These are phyloP conservation scores for Cercospora sp. DNA, from an alignment of 2,329 filamentous ascomycete species.

Conservation along the genomic window DNA sequence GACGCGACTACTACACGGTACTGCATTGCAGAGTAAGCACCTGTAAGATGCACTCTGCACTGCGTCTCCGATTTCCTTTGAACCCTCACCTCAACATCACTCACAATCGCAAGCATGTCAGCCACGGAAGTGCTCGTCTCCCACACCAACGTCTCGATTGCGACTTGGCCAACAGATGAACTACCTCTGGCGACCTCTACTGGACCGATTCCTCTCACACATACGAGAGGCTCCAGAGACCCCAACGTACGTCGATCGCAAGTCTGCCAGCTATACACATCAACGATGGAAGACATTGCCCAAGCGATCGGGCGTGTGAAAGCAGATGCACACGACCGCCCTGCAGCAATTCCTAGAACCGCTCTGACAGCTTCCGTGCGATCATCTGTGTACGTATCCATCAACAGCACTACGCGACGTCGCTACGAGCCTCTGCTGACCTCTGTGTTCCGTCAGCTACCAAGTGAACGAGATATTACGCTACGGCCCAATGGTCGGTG, in stretches of 20 bases:
- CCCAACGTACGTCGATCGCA: not conserved
- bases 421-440: not conserved
- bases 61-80: not conserved
- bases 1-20: slow-evolving; percentile 9
- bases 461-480: slow-evolving; percentile 7
- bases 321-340: not conserved
- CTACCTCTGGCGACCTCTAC: not conserved
- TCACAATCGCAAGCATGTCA: not conserved
- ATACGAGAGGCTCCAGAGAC: slow-evolving; percentile 5
- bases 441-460: not conserved
- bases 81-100: not conserved
- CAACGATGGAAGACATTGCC: not conserved
- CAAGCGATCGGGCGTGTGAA: not conserved
- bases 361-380: slow-evolving; percentile 1
- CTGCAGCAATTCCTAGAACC: not conserved
- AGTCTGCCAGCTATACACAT: not conserved
- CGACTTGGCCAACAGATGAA: not conserved
- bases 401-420: not conserved
- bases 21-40: not conserved
- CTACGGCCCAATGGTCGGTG: slow-evolving; percentile 5
- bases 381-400: not conserved
- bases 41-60: not conserved
- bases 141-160: not conserved
- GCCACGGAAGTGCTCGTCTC: not conserved
- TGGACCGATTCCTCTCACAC: not conserved